Evolutionary conservation across 345 rosid species (phyloP).

Genomic region (Camelina hispida): DNA sequence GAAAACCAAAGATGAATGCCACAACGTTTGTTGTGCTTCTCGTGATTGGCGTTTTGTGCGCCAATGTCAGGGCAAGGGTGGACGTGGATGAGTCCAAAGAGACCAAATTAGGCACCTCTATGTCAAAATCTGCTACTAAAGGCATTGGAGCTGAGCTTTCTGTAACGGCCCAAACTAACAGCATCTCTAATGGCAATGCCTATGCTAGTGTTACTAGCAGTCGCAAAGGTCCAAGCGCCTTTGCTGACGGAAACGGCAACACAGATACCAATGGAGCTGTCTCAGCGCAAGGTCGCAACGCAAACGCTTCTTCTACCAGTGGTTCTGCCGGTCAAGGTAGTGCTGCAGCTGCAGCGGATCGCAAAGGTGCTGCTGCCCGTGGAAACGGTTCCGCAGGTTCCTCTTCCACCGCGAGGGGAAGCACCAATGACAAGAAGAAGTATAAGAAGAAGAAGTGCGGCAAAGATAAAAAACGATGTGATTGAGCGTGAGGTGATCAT

Average conservation of each 20-base stretch:
- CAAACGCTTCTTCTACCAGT: background rate
- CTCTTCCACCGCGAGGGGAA: background rate
- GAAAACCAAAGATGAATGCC: conserved; percentile 15
- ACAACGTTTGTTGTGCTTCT: conserved; percentile 12
- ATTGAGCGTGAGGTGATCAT: background rate
- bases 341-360: background rate
- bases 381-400: background rate
- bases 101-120: conserved; percentile 1
- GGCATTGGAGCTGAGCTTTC: background rate
- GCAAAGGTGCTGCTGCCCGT: background rate
- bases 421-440: background rate
- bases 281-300: background rate
- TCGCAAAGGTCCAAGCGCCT: background rate
- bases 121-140: background rate
- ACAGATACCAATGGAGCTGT: fast-evolving
- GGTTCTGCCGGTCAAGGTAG: background rate
- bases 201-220: fast-evolving
- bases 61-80: conserved; percentile 23
- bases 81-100: conserved; percentile 2
- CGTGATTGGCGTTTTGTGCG: conserved; percentile 17
- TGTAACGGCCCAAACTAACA: fast-evolving
- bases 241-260: fast-evolving
- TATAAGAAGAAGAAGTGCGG: background rate
- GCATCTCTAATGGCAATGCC: fast-evolving
- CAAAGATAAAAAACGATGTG: background rate